Evolutionary conservation across 805 yeast genomes (phyloP).

Genomic region (Sugiyamaella marilandica): DNA sequence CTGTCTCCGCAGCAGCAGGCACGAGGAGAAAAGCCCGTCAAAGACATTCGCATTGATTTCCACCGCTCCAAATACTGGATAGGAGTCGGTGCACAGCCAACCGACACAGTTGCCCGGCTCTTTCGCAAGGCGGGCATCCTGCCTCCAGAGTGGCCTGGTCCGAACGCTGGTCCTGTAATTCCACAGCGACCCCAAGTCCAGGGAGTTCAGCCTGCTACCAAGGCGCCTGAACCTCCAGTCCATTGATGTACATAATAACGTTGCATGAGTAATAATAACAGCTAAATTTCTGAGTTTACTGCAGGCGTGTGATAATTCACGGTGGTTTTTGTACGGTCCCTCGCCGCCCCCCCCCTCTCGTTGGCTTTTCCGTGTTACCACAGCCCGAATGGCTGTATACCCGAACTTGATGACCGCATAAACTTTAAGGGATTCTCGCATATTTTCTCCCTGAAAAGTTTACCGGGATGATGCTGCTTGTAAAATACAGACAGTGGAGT

Average conservation of each 20-base stretch:
- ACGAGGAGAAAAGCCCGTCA: conserved; percentile 54
- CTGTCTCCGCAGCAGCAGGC: conserved; percentile 56
- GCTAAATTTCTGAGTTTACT: not conserved
- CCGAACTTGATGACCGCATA: too few relatives aligned
- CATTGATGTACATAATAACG: not conserved
- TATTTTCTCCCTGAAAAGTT: too few relatives aligned
- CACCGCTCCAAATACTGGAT: conserved; percentile 92
- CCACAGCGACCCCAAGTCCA: conserved; percentile 17
- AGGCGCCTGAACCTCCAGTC: conserved; percentile 9
- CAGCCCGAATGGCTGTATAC: too few relatives aligned
- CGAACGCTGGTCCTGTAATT: conserved; percentile 21
- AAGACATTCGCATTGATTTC: conserved; percentile 81
- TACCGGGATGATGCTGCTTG: too few relatives aligned
- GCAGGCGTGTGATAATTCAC: not conserved
- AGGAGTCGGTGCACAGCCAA: conserved; percentile 95
- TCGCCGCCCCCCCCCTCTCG: too few relatives aligned
- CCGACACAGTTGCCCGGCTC: conserved; percentile 70
- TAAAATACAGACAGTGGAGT: too few relatives aligned
- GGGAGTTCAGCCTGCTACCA: conserved; percentile 8
- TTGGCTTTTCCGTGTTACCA: too few relatives aligned
- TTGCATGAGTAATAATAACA: not conserved
- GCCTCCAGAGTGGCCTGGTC: conserved; percentile 41
- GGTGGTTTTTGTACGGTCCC: too few relatives aligned
- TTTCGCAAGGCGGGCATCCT: conserved; percentile 63
- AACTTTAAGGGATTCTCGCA: too few relatives aligned